Base-by-base conservation (phyloP, 768 basidiomycete genomes). In the Boletus rubescentipes region DNA sequence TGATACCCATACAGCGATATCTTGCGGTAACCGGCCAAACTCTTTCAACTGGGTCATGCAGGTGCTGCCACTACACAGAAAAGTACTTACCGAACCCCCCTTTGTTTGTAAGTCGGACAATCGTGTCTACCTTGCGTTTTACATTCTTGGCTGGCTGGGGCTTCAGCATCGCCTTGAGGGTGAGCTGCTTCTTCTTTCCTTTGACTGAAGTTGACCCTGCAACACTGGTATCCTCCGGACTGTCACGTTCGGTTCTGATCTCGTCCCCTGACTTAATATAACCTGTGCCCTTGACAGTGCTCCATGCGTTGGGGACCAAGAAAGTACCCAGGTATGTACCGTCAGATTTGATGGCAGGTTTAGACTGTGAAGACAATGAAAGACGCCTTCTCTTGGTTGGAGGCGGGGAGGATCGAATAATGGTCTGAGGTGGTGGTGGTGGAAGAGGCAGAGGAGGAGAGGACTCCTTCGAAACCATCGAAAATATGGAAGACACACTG, bases 1-100 rank as follows among this genome's bases (percentile, higher is more conserved):
- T 18, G 87, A 82, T 15, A 89, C 77, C 91, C 90, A 93, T 60
- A 77, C 75, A 5, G 88, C 81, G 23, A 81, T 74, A 35, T 87
- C 84, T 51, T 83, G 84, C 0, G 87, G 84, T 26, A 94, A 68
- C 23, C 91, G 77, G 10, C 89, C 91, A 60, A 94, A 88, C 62
- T 92, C 91, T 89, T 65, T 49, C 21, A 23, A 48, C 44, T 20
- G 29, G n/a, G 37, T 45, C 14, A 46, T 3, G 26, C 31, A 40
- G 3, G 16, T 48, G 53, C 11, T 11, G 11, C n/a, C 4, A 36
- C 14, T 32, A 20, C 18, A 35, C n/a, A 20, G 26, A 2, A 3
- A 53, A 16, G n/a, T 48, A 55, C 75, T 35, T 56, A 90, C 89
- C 88, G 52, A 84, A 85, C 2, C 87, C 87, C 34, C 79, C 75